Evolutionary conservation across 257 asterid genomes (phyloP).

Genomic region (Anisodus tanguticus): DNA sequence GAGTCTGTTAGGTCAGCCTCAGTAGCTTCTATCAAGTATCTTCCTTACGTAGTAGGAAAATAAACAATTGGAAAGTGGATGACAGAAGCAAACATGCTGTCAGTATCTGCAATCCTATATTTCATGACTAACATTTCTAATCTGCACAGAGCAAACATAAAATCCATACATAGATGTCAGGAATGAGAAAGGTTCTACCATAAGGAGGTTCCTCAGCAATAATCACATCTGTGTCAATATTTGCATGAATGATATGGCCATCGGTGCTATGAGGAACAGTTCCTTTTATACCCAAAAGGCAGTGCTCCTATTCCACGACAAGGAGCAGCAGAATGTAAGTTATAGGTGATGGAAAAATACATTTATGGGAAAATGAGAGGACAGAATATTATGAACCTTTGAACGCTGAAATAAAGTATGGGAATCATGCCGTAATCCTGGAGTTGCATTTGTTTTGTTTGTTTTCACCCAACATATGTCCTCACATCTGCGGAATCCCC

Average conservation of each 20-base stretch:
- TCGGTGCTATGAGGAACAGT: slow-evolving; percentile 98
- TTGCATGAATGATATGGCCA: slow-evolving; percentile 98
- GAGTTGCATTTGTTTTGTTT: slow-evolving; percentile 87
- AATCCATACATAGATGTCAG: neutral
- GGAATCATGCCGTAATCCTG: slow-evolving; percentile 97
- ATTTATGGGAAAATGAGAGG: slow-evolving; percentile 1
- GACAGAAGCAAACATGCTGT: neutral
- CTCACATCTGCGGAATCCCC: slow-evolving; percentile 99
- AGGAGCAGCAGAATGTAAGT: slow-evolving; percentile 35
- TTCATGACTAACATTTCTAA: slow-evolving; percentile 1
- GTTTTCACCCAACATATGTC: slow-evolving; percentile 99
- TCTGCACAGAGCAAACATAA: neutral
- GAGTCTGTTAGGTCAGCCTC: neutral
- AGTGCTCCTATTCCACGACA: slow-evolving; percentile 73
- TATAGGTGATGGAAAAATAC: slow-evolving; percentile 23
- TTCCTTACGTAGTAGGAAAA: neutral
- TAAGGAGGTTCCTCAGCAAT: slow-evolving; percentile 98
- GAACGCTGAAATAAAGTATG: slow-evolving; percentile 95
- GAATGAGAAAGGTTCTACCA: slow-evolving; percentile 52
- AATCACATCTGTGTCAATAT: slow-evolving; percentile 98
- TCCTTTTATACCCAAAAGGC: slow-evolving; percentile 98
- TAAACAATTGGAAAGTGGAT: slow-evolving; percentile 5
- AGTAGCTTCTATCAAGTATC: slow-evolving; percentile 11
- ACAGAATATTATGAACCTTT: slow-evolving; percentile 56
- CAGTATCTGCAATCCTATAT: slow-evolving; percentile 12